Base-by-base conservation (phyloP, 148 eudicot species). In the Chenopodium berlandieri region DNA sequence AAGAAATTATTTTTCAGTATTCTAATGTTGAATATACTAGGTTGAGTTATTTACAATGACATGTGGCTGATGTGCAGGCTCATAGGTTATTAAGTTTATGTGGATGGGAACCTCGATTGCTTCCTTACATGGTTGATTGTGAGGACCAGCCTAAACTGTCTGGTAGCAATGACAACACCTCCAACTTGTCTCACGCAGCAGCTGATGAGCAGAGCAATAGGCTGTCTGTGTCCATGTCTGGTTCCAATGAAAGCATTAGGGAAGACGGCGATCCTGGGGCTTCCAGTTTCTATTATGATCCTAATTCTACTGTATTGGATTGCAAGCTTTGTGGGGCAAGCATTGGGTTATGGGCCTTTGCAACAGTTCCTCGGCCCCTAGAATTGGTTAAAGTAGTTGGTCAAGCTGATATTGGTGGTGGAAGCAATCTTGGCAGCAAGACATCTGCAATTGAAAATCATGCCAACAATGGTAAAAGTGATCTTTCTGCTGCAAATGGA, bases 21-120 rank as follows among this genome's bases (percentile, higher is more conserved):
- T 76, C 48, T 31, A 4, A 48, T 3, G 44, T 10, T 4, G 2
- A 22, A n/a, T 67, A 23, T 65, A 31, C 23, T 20, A 56, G 22
- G 62, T 56, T 56, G 2, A 70, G 65, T 65, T 9, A 68, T 46
- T 79, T 58, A 75, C 47, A 22, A 27, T 70, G 40, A 40, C 20
- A 23, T 63, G 22, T 76, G 34, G 56, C 69, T 81, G 34, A 65
- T 78, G 58, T 86, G 80, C 95, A 95, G 98, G 98, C 95, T 60
- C 92, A 89, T 79, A 94, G 89, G 88, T 84, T 94, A 30, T 83
- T 90, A 78, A 96, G 99, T 82, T 86, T 96, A 82, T 92, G 93
- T 83, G 99, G 99, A 52, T 96, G 99, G 99, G 93, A 94, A 86
- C 95, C 95, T 88, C 95, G 92, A 73, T 81, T 71, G 50, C 86